Evolutionary conservation across 768 basidiomycete genomes (phyloP), one percentile per base, ranked within the genome.

Genomic region (Psilocybe subaeruginosa): DNA sequence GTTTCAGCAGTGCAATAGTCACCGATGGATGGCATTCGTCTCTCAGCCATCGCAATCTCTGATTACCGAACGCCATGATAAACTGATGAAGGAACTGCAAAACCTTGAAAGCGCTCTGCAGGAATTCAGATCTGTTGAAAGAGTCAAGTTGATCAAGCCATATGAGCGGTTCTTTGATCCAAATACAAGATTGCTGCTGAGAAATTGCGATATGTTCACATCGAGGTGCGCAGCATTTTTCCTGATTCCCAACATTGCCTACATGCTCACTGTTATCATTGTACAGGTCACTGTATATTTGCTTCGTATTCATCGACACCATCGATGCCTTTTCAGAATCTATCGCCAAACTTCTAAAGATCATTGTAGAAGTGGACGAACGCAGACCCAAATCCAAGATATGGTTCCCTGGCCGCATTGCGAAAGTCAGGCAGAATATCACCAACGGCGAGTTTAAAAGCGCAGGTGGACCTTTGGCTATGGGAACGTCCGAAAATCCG

Each of bases 281-380:
- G 47, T 17, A 19, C 17, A 80, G 80, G 33, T 79, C 81, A 3
- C 70, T 82, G 2, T 82, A 77, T 57, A 70, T 78, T 12, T 80
- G 79, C 49, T 81, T 82, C 56, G 79, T 81, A 1, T 82, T 80
- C 67, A 75, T 75, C 41, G 78, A 78, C 58, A 73, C 77, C 30
- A 63, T 82, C 8, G 76, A 80, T 23, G 74, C 74, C 1, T 81
- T 80, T 46, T 73, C 79, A 0, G 75, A 78, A 9, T 70, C 74
- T 8, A 69, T 80, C 2, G 61, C 70, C 11, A 70, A 69, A 12
- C 62, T 80, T 3, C 62, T 81, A 23, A 56, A 64, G n/a, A 58
- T 76, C 23, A 53, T 77, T 4, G 60, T 75, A 5, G 74, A 74
- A 8, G 66, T 81, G 12, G 78, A 80, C 54, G 47, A 48, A 7